Conservation (phyloP, 805 yeast species). For the Candida andamanensis region DNA sequence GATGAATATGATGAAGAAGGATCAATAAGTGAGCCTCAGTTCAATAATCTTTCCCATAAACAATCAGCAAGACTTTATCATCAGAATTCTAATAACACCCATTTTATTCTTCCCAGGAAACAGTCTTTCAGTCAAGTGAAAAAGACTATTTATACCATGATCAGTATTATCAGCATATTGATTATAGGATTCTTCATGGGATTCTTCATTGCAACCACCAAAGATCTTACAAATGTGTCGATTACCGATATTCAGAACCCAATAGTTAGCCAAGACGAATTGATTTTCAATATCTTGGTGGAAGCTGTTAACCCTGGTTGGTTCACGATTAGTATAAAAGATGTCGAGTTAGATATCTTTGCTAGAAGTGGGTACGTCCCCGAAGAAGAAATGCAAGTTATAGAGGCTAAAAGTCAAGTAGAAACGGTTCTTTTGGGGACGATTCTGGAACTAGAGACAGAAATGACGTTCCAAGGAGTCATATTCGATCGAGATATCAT, state of each 20-base stretch:
- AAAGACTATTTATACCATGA: constrained; percentile 38
- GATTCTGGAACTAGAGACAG: constrained; percentile 60
- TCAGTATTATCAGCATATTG: constrained; percentile 47
- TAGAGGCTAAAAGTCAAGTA: constrained; percentile 11
- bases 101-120: constrained; percentile 27
- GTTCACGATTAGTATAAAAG: constrained; percentile 55
- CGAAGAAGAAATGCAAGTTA: not conserved
- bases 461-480: constrained; percentile 72
- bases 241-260: constrained; percentile 63
- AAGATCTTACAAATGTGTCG: constrained; percentile 67
- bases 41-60: constrained; percentile 13
- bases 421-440: constrained; percentile 78
- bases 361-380: constrained; percentile 59
- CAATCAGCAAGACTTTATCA: constrained; percentile 13
- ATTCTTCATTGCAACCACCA: constrained; percentile 77
- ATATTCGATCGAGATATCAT: constrained; percentile 59
- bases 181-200: constrained; percentile 78
- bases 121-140: constrained; percentile 22
- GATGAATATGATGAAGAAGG: constrained; percentile 37
- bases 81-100: constrained; percentile 17
- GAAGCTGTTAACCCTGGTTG: constrained; percentile 88
- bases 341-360: constrained; percentile 77
- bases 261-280: constrained; percentile 76
- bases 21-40: constrained; percentile 9
- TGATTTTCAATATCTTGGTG: constrained; percentile 71